Evolutionary conservation across 495 filamentous ascomycete species (phyloP), one percentile per base, ranked within the genome.

Genomic region (Elasticomyces elasticus): DNA sequence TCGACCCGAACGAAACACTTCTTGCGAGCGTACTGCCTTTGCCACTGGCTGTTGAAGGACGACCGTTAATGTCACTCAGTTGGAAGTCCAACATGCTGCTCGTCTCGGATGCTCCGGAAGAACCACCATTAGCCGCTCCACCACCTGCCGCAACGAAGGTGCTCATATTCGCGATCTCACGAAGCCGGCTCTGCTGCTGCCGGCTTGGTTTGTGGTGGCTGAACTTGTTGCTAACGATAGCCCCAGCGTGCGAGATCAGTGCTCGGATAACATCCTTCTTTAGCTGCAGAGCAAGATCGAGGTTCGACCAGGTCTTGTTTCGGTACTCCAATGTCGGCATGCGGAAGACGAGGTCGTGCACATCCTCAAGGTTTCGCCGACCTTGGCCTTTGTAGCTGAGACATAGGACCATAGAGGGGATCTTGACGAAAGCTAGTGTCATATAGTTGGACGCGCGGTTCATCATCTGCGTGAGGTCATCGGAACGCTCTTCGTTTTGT

Each of bases 291-390:
- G 91, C 89, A 11, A 99, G 79, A 58, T 99, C 92, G 7, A 97
- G 80, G 66, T 97, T 97, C 17, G 91, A 96, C 92, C 92, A 99
- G 10, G 89, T 97, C 71, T 96, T 97, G 73, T 99, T 97, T 46
- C 87, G 79, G 67, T 95, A 97, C 66, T 99, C 92, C 35, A 99
- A 80, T 15, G 85, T 85, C 6, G 92, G 92, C 64, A 99, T 80
- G 19, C 89, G 83, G 77, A 98, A 98, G 54, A 97, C 92, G 56
- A 98, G 91, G 62, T 96, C 84, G 68, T 98, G 92, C 12, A 98
- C 82, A 67, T 98, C 92, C 71, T 94, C 87, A 46, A 98, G 71
- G 62, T 97, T 99, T 62, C 89, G 88, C 51, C 95, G 86, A 40
- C 87, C 89, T 67, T 84, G 91, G 54, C 94, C 92, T 67, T 99